Conservation (phyloP, 2,329 filamentous ascomycete genomes). For the Stylonectria norvegica region DNA sequence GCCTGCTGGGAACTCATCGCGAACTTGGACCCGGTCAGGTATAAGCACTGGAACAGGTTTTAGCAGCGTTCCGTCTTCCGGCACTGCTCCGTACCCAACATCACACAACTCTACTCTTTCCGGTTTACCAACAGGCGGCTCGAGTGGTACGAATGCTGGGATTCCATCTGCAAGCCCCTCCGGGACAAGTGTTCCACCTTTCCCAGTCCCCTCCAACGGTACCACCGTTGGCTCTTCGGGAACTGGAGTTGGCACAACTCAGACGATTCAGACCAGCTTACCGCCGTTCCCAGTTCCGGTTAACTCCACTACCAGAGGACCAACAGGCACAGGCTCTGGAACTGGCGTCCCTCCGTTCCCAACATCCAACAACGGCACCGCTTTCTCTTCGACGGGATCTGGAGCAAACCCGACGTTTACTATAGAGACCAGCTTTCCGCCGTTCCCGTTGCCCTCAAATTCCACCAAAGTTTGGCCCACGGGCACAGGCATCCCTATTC, state of each 20-base stretch:
- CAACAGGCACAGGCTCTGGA: constrained; percentile 1
- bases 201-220: background rate
- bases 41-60: constrained; percentile 1
- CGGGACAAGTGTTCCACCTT: background rate
- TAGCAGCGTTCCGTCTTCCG: constrained; percentile 1
- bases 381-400: constrained; percentile 1
- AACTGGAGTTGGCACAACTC: constrained; percentile 3
- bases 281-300: no score
- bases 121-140: constrained; percentile 2
- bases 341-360: constrained; percentile 9
- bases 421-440: constrained; percentile 5
- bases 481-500: constrained; percentile 6
- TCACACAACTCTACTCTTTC: constrained; percentile 7
- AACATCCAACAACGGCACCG: constrained; percentile 5
- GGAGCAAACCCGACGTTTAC: constrained; percentile 1
- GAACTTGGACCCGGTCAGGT: constrained; percentile 4
- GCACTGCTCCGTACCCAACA: constrained; percentile 6
- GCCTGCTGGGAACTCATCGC: constrained; percentile 6
- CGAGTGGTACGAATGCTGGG: no score
- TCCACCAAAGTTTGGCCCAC: constrained; percentile 8
- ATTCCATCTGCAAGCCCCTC: no score
- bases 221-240: background rate
- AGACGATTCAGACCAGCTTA: no score
- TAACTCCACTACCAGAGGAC: no score
- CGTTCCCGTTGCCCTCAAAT: constrained; percentile 18